Conservation (phyloP, 116 monocot genomes). For the Iris pallida region DNA sequence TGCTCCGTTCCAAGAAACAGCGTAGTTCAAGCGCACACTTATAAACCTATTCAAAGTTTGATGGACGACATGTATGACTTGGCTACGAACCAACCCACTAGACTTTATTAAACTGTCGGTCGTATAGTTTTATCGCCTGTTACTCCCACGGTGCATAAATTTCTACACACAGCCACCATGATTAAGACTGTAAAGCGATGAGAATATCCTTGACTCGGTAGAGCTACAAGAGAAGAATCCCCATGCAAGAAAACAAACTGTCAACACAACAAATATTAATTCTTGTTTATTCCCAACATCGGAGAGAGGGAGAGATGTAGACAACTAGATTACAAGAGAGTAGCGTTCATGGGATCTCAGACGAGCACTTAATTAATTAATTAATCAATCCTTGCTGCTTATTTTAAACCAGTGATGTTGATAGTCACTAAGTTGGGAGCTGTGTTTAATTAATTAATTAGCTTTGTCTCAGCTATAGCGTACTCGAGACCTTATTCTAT, state of each 20-base stretch:
- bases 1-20: no score
- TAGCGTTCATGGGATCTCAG: slow-evolving; percentile 1
- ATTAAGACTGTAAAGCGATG: slow-evolving; percentile 8
- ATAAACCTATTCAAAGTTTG: no score
- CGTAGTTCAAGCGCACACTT: no score
- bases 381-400: no score
- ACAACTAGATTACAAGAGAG: no score
- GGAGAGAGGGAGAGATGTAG: no score
- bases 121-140: no score
- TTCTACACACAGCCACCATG: neutral
- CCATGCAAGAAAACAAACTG: slow-evolving; percentile 13
- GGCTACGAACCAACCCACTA: no score
- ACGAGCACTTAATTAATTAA: neutral
- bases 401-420: slow-evolving; percentile 7
- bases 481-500: neutral
- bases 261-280: slow-evolving; percentile 13
- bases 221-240: slow-evolving; percentile 14
- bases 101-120: no score
- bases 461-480: slow-evolving; percentile 11
- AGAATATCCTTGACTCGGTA: slow-evolving; percentile 15
- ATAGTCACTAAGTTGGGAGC: slow-evolving; percentile 16
- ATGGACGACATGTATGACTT: no score
- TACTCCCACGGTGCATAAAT: neutral
- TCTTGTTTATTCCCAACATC: no score
- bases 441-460: slow-evolving; percentile 4